phyloP scores from a whole-genome alignment of 257 asterid genomes.

The Salvia miltiorrhiza region DNA sequence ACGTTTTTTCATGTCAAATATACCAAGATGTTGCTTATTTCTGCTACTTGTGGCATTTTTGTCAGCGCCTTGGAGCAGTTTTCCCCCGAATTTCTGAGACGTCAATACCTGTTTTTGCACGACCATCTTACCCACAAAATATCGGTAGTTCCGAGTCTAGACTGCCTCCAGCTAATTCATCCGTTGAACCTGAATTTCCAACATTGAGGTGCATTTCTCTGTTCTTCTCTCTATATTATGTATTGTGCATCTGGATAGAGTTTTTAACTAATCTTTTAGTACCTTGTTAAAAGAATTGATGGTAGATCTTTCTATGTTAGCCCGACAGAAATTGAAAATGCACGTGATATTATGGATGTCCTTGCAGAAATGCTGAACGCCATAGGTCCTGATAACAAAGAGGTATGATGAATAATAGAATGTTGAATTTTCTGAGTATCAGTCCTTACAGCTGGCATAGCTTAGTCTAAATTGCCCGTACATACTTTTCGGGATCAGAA shows the following conservation, averaged over 20 bases:
- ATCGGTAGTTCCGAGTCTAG: constrained; percentile 59
- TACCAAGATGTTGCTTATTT: constrained; percentile 11
- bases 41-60: constrained; percentile 23
- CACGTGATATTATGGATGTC: constrained; percentile 96
- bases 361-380: constrained; percentile 97
- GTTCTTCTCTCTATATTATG: not conserved
- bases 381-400: constrained; percentile 82
- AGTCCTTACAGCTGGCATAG: not conserved
- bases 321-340: constrained; percentile 90
- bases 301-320: constrained; percentile 39
- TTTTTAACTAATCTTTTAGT: not conserved
- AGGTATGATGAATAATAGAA: constrained; percentile 44
- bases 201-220: constrained; percentile 62
- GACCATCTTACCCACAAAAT: constrained; percentile 83
- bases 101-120: constrained; percentile 76
- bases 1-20: not conserved
- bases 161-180: constrained; percentile 62
- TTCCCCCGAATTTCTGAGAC: constrained; percentile 91
- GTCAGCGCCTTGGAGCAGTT: constrained; percentile 92
- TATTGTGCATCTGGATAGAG: not conserved
- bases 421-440: not conserved
- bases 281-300: not conserved
- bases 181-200: constrained; percentile 91
- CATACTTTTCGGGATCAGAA: not conserved
- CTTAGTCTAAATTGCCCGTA: not conserved